phyloP scores from a whole-genome alignment of 2,329 filamentous ascomycete genomes.

The Rugonectria rugulosa region DNA sequence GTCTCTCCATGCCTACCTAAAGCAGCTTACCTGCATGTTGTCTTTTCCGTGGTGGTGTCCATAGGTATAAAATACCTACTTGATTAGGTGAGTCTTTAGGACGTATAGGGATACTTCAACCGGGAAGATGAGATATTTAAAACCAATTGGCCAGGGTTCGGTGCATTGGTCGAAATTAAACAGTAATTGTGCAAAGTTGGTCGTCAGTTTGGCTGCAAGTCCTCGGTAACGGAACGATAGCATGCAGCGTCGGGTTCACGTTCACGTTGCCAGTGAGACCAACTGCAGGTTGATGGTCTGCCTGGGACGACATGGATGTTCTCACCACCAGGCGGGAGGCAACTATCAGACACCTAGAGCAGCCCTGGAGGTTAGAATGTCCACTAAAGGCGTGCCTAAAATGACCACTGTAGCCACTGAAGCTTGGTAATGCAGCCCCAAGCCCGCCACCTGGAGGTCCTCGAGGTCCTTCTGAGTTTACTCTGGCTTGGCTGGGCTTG shows the following conservation, averaged over 20 bases:
- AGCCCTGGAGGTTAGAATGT: no score
- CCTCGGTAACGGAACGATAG: no score
- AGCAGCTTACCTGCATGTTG: no score
- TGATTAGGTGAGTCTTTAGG: no score
- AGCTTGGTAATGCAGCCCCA: no score
- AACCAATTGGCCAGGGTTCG: neutral
- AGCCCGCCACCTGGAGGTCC: neutral
- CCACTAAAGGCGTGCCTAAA: no score
- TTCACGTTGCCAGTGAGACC: neutral
- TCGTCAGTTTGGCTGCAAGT: no score
- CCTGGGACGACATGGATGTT: neutral
- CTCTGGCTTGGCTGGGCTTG: neutral
- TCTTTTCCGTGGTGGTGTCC: neutral
- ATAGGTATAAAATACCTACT: neutral
- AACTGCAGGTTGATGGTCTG: neutral
- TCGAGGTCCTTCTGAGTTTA: neutral
- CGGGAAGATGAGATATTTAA: neutral
- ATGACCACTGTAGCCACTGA: no score
- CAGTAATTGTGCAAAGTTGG: neutral
- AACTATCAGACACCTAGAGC: no score
- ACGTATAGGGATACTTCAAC: no score
- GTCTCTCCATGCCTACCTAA: no score
- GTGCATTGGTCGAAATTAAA: neutral
- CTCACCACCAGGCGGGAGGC: no score
- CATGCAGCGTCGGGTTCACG: neutral